A percentile compares a stretch with the other conserved stretches of the same genome.
These are phyloP conservation scores for Zygoascus flipseniorum DNA, from an alignment of 805 yeast species.

Conservation along the genomic window DNA sequence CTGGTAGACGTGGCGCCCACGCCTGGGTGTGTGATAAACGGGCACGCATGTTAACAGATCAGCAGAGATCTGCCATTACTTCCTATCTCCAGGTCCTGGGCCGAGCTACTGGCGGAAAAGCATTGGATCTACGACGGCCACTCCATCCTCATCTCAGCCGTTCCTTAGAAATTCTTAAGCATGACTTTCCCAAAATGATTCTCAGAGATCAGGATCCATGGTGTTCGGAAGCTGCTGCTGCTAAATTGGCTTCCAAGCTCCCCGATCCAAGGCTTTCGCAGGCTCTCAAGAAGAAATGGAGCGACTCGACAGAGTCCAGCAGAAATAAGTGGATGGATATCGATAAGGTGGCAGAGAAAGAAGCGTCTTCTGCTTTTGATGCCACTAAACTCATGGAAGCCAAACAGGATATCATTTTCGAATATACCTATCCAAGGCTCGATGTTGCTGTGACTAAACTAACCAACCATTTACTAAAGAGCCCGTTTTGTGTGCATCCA, in stretches of 20 bases:
- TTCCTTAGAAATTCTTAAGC: constrained; percentile 58
- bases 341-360: constrained; percentile 36
- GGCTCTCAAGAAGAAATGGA: constrained; percentile 55
- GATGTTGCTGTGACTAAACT: constrained; percentile 91
- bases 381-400: constrained; percentile 52
- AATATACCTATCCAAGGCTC: constrained; percentile 79
- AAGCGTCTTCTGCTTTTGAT: constrained; percentile 29
- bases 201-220: constrained; percentile 85
- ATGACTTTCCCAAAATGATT: constrained; percentile 55
- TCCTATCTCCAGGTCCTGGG: constrained; percentile 71
- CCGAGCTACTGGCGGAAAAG: constrained; percentile 36
- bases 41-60: constrained; percentile 68
- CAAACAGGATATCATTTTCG: constrained; percentile 72
- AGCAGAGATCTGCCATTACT: constrained; percentile 65
- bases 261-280: constrained; percentile 44
- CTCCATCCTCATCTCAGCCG: constrained; percentile 78
- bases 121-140: constrained; percentile 60
- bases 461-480: constrained; percentile 82
- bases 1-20: constrained; percentile 98
- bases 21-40: constrained; percentile 92
- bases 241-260: constrained; percentile 50
- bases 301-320: constrained; percentile 42
- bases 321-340: constrained; percentile 71
- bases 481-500: constrained; percentile 97
- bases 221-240: constrained; percentile 46